Base-by-base conservation (phyloP, 305 asterid species). In the Fraxinus platypoda region DNA sequence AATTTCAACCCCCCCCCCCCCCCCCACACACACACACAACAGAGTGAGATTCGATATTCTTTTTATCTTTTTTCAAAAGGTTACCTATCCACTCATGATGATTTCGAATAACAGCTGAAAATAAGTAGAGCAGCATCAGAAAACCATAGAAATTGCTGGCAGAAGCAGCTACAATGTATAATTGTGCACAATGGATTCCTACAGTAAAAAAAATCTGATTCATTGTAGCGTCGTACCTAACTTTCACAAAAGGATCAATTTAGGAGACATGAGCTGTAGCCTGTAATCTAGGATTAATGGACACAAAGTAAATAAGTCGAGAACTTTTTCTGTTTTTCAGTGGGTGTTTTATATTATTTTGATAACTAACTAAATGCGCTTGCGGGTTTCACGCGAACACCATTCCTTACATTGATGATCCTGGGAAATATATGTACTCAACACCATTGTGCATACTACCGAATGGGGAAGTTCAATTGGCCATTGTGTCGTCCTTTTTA, bases 391-490 rank as follows among this genome's bases (percentile, higher is more conserved):
- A 28, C 1, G 31, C 31, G 31, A 33, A 33, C 37, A 33, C 79
- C 25, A 9, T 83, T 81, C 81, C 86, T 26, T 83, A 78, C 78
- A 30, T 11, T 23, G 34, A 73, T 43, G 71, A 49, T 33, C 49
- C 33, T 31, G 70, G 28, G 66, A n/a, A 68, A 13, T 11, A 66
- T 19, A 21, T 43, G 8, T 72, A 75, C 28, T 23, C 79, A 26
- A 13, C 12, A 17, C 83, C 84, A 0, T 76, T 78, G 19, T 81
- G 46, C 23, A 19, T 83, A 9, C 38, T 38, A 31, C 71, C 79
- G 0, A 76, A 80, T 3, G 86, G 89, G 2, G 86, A 81, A 26
- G 38, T 85, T 84, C 15, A 86, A 17, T 76, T 88, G n/a, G n/a
- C 21, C 26, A 9, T 11, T 76, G 88, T 70, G 7, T 70, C 70